Percentiles rank a stretch among this genome's conserved stretches.
phyloP scores from a whole-genome alignment of 2,329 filamentous ascomycete genomes.

The Leptographium radiaticola region DNA sequence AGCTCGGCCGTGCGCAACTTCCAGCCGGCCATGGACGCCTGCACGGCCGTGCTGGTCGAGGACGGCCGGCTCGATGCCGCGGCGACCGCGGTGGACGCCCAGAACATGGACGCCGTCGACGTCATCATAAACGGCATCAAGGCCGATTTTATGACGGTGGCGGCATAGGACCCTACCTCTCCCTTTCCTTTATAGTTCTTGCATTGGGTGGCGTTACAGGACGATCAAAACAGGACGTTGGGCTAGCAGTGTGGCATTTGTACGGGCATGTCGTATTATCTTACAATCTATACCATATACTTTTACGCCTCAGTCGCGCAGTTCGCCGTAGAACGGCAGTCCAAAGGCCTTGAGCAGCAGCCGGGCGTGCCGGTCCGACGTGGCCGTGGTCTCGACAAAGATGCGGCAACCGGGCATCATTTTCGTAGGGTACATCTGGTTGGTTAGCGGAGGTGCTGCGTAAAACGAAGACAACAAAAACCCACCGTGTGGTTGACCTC shows the following conservation, averaged over 20 bases:
- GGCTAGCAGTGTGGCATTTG: background rate
- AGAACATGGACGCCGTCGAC: slow-evolving; percentile 61
- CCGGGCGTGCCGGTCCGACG: slow-evolving; percentile 71
- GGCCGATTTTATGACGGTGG: slow-evolving; percentile 28
- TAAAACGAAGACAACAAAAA: slow-evolving; percentile 13
- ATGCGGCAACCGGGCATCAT: slow-evolving; percentile 82
- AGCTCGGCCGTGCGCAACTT: slow-evolving; percentile 81
- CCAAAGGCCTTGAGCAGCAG: slow-evolving; percentile 61
- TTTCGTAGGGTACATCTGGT: slow-evolving; percentile 44
- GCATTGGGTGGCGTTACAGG: slow-evolving; percentile 8
- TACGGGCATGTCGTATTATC: background rate
- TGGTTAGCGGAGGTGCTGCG: slow-evolving; percentile 4
- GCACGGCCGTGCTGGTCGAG: slow-evolving; percentile 48
- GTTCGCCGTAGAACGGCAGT: slow-evolving; percentile 61
- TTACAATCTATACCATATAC: background rate
- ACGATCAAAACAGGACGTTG: background rate
- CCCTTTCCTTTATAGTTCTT: background rate
- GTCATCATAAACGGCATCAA: slow-evolving; percentile 55
- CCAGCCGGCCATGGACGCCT: slow-evolving; percentile 63
- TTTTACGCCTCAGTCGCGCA: slow-evolving; percentile 12
- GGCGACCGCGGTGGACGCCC: slow-evolving; percentile 53
- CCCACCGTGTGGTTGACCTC: slow-evolving; percentile 90
- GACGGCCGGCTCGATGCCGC: slow-evolving; percentile 35
- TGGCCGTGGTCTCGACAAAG: slow-evolving; percentile 72
- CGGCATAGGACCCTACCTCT: slow-evolving; percentile 8